A percentile compares a stretch with the other conserved stretches of the same genome.
phyloP scores from a whole-genome alignment of 78 protist genomes.

The Monosiga brevicollis region DNA sequence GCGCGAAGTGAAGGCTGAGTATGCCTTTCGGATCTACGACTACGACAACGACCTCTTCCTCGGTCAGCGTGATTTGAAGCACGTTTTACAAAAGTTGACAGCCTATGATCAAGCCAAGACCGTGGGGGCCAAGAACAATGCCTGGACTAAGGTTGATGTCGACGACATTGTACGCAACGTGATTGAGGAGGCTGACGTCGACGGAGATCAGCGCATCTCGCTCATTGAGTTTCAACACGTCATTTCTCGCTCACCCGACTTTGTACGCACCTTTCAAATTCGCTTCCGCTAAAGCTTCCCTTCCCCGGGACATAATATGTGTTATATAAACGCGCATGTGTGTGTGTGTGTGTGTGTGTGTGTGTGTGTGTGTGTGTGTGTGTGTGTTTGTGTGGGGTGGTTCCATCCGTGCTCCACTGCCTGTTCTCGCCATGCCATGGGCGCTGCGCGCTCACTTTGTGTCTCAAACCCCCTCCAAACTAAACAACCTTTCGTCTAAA shows the following conservation, averaged over 20 bases:
- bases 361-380: constrained; percentile 26
- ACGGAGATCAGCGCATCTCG: constrained; percentile 1
- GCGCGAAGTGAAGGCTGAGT: constrained; percentile 2
- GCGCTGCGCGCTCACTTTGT: background rate
- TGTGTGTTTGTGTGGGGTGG: background rate
- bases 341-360: constrained; percentile 3
- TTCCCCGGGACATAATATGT: no score
- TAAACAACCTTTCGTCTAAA: background rate
- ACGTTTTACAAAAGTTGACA: no score
- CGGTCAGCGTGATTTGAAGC: no score
- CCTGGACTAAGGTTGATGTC: no score
- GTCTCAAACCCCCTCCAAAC: background rate
- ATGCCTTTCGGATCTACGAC: constrained; percentile 8
- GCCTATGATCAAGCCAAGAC: no score
- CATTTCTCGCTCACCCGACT: constrained; percentile 6
- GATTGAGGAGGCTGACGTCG: background rate
- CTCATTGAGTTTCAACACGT: constrained; percentile 7
- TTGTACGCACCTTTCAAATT: no score
- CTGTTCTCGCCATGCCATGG: background rate
- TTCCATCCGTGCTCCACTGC: background rate
- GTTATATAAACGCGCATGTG: no score
- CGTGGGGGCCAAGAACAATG: no score
- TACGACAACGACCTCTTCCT: no score
- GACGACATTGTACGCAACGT: no score
- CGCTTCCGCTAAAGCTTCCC: no score